Conservation (phyloP, 129 eudicot genomes). For the Pseudognaphalium luteoalbum region DNA sequence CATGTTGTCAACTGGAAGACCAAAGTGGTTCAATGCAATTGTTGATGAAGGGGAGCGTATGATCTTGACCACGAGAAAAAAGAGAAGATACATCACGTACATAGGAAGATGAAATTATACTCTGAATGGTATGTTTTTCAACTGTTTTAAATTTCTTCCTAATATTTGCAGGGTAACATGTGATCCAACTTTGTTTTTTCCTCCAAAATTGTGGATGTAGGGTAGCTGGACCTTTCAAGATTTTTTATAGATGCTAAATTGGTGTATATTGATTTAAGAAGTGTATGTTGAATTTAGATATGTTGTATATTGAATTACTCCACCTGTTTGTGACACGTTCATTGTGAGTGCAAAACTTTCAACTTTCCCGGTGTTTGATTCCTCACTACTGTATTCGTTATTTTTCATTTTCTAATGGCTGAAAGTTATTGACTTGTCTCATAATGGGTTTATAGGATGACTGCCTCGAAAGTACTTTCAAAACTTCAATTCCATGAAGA, state of each 20-base stretch:
- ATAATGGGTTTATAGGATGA: constrained; percentile 28
- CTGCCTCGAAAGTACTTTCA: constrained; percentile 15
- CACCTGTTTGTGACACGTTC: too few relatives aligned
- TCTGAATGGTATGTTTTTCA: background rate
- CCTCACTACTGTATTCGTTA: too few relatives aligned
- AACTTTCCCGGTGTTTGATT: too few relatives aligned
- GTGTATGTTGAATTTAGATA: too few relatives aligned
- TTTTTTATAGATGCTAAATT: background rate
- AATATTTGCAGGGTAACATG: too few relatives aligned
- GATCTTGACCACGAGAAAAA: background rate
- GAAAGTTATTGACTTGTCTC: constrained; percentile 37
- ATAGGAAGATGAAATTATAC: background rate
- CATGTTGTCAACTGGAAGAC: background rate
- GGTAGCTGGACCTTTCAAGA: background rate
- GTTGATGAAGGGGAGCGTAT: constrained; percentile 20
- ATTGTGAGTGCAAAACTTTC: too few relatives aligned
- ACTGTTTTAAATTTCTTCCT: too few relatives aligned
- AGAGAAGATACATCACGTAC: background rate
- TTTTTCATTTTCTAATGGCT: too few relatives aligned
- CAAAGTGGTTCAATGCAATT: constrained; percentile 31
- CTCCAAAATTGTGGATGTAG: background rate
- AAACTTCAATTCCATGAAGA: constrained; percentile 34
- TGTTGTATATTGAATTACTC: too few relatives aligned
- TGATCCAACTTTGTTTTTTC: background rate
- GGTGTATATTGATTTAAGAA: too few relatives aligned